Evolutionary conservation across 2,329 filamentous ascomycete species (phyloP).

Genomic region (Aspergillus ochraceus): DNA sequence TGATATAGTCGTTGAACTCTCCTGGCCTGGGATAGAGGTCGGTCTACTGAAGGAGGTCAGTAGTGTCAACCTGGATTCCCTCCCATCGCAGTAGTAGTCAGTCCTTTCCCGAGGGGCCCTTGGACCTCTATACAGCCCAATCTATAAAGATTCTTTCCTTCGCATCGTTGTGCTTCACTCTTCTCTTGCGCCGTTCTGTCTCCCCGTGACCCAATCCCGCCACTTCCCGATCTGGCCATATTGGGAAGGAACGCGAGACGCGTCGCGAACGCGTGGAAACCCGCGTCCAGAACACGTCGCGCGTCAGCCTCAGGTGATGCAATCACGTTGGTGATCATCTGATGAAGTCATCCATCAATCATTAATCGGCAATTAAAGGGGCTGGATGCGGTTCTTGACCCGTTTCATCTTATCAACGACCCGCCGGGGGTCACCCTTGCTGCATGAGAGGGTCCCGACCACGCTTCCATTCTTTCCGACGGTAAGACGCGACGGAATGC

Average conservation of each 20-base stretch:
- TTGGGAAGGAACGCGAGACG: slow-evolving; percentile 1
- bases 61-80: slow-evolving; percentile 8
- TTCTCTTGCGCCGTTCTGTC: no score
- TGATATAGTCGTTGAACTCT: not conserved
- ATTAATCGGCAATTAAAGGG: no score
- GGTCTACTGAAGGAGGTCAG: not conserved
- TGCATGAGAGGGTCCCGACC: not conserved
- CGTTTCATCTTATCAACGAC: not conserved
- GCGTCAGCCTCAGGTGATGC: slow-evolving; percentile 21
- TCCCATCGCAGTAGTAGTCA: slow-evolving; percentile 3
- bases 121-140: not conserved
- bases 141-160: not conserved
- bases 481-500: not conserved
- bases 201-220: not conserved
- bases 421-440: not conserved
- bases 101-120: not conserved
- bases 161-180: no score
- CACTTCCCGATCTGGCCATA: slow-evolving; percentile 14
- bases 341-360: no score
- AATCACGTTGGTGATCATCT: no score
- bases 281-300: slow-evolving; percentile 4
- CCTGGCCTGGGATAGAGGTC: slow-evolving; percentile 1
- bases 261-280: slow-evolving; percentile 12
- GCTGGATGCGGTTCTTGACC: no score
- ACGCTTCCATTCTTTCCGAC: not conserved